Evolutionary conservation across 2,329 filamentous ascomycete species (phyloP).

Genomic region (Stachybotrys echinatus): DNA sequence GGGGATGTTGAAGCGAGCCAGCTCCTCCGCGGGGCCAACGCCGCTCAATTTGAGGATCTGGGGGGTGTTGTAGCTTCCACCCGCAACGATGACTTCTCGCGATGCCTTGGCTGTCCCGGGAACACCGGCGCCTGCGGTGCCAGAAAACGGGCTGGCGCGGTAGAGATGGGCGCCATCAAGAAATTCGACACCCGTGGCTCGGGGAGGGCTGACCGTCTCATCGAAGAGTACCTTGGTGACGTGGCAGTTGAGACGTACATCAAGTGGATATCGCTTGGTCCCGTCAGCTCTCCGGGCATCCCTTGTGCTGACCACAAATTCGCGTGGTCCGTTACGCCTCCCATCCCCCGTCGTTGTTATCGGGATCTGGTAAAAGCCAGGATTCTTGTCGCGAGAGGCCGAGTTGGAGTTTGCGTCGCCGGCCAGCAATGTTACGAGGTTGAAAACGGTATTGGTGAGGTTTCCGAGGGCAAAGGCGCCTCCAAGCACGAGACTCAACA

Average conservation of each 20-base stretch:
- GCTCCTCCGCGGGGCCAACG: conserved; percentile 34
- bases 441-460: conserved; percentile 15
- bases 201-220: conserved; percentile 26
- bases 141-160: conserved; percentile 34
- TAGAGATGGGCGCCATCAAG: conserved; percentile 41
- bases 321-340: conserved; percentile 40
- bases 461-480: conserved; percentile 24
- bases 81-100: conserved; percentile 44
- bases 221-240: conserved; percentile 42
- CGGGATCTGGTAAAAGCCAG: conserved; percentile 39
- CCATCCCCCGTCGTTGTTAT: conserved; percentile 31
- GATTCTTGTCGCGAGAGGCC: conserved; percentile 35
- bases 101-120: conserved; percentile 29
- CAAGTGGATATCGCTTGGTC: conserved; percentile 48
- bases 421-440: conserved; percentile 30
- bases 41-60: conserved; percentile 49
- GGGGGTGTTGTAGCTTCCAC: conserved; percentile 48
- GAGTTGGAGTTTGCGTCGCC: conserved; percentile 47
- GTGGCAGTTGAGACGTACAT: conserved; percentile 43
- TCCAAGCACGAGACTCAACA: conserved; percentile 34
- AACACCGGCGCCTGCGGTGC: conserved; percentile 18
- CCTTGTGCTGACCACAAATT: conserved; percentile 35
- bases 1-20: conserved; percentile 30
- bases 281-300: conserved; percentile 32
- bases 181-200: conserved; percentile 43